Percentiles rank a stretch among this genome's conserved stretches.
Evolutionary conservation across 495 filamentous ascomycete genomes (phyloP).

Genomic region (Letharia columbiana): DNA sequence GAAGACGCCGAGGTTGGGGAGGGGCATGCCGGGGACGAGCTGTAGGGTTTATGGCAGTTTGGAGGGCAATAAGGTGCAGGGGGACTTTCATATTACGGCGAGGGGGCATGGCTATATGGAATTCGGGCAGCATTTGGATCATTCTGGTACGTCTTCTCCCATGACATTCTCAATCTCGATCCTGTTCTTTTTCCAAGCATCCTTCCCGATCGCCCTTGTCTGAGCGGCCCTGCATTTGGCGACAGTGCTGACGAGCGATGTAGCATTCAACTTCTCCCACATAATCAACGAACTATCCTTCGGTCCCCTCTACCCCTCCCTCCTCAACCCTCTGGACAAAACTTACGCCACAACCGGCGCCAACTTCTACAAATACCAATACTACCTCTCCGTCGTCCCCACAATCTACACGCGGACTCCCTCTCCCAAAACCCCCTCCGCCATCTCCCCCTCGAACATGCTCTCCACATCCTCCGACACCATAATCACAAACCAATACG

Average conservation of each 20-base stretch:
- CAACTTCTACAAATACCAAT: conserved; percentile 95
- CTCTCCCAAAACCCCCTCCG: conserved; percentile 6
- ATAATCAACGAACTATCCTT: conserved; percentile 95
- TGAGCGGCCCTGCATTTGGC: too few relatives aligned
- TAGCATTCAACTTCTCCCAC: conserved; percentile 97
- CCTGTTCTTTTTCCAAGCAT: conserved; percentile 7
- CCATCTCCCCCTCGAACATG: background rate
- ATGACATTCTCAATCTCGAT: conserved; percentile 4
- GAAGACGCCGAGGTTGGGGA: conserved; percentile 60
- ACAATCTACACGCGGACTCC: conserved; percentile 72
- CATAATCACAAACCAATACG: conserved; percentile 95
- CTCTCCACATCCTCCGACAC: conserved; percentile 33
- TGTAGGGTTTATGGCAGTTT: conserved; percentile 87
- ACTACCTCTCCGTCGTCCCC: conserved; percentile 93
- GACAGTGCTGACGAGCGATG: background rate
- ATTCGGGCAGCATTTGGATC: conserved; percentile 72
- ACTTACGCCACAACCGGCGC: conserved; percentile 65
- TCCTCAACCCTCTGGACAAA: conserved; percentile 88
- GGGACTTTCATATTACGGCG: conserved; percentile 97
- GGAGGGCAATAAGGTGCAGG: conserved; percentile 91
- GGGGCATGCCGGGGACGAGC: conserved; percentile 46
- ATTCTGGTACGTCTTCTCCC: conserved; percentile 49
- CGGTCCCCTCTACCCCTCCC: conserved; percentile 86
- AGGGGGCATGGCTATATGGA: conserved; percentile 88
- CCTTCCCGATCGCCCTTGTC: background rate